Base-by-base conservation (phyloP, 2,329 filamentous ascomycete species). In the Colletotrichum australisinense region DNA sequence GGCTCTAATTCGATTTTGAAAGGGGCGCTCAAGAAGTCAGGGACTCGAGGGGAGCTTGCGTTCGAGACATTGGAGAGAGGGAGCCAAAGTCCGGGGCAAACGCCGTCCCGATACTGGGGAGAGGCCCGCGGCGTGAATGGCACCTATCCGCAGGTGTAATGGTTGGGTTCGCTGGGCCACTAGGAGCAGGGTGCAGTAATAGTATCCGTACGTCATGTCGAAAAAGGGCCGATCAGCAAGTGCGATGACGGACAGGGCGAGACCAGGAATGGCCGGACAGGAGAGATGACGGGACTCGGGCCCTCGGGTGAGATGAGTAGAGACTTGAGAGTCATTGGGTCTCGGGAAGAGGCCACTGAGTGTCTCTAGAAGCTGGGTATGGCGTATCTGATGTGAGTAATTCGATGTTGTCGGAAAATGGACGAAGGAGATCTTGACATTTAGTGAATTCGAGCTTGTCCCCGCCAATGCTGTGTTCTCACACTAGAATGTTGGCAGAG, bases 221-320 rank as follows among this genome's bases (percentile, higher is more conserved):
- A 62, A 70, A 70, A 70, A 68, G 70, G 60, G 70, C 70, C 67
- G 60, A 66, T 70, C 59, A 56, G 35, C 14, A 46, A 52, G 42
- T 35, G 46, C 49, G 35, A 65, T 70, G 70, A 70, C 70, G 60
- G 56, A 28, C 55, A 63, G 53, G 53, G 30, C 53, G 32, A 59
- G 42, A 35, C 35, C 11, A 52, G 42, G 35, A 35, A 35, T 42
- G 59, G 55, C 14, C 52, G 30, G 56, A 49, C 42, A 49, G 19
- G 42, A 49, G 42, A 49, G 42, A 49, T 49, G 42, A 49, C 19
- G 42, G 19, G 42, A 49, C 42, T 49, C 42, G 42, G 42, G 42
- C 19, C 16, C 42, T 49, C 19, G 19, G 19, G 42, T 9, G 42
- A 55, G 32, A 53, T 30, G 57, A 35, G 26, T 38, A 30, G 46